Conservation (phyloP, 2,329 filamentous ascomycete species). For the Aureobasidium pullulans region DNA sequence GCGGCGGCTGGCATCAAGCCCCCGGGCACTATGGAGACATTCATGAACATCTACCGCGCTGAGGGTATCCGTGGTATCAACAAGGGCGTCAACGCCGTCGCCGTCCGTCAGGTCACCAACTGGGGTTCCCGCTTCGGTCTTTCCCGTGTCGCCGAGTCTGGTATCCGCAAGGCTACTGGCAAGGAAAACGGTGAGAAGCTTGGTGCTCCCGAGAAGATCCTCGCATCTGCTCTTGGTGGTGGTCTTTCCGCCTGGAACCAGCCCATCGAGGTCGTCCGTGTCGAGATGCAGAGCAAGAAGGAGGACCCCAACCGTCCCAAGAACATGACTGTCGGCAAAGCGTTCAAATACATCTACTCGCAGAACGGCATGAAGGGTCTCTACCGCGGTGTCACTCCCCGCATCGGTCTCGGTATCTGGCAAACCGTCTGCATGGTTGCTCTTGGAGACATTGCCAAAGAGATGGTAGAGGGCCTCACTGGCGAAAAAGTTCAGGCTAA, state of each 20-base stretch:
- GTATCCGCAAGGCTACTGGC: slow-evolving; percentile 69
- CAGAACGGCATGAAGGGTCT: slow-evolving; percentile 84
- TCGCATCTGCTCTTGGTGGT: slow-evolving; percentile 80
- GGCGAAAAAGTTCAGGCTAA: too few species aligned
- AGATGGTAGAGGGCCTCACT: too few species aligned
- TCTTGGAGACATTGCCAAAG: slow-evolving; percentile 75
- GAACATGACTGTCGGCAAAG: slow-evolving; percentile 94
- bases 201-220: slow-evolving; percentile 74
- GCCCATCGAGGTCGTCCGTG: slow-evolving; percentile 98
- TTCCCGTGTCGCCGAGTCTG: slow-evolving; percentile 80
- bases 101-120: slow-evolving; percentile 98
- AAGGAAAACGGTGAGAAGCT: slow-evolving; percentile 79
- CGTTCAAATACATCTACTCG: slow-evolving; percentile 76
- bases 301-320: slow-evolving; percentile 95
- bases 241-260: slow-evolving; percentile 98
- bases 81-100: slow-evolving; percentile 96
- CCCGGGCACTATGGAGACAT: slow-evolving; percentile 86
- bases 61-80: slow-evolving; percentile 96
- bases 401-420: slow-evolving; percentile 94
- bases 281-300: slow-evolving; percentile 99
- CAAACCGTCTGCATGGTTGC: slow-evolving; percentile 99
- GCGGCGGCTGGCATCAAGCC: slow-evolving; percentile 75
- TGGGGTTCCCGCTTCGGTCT: slow-evolving; percentile 97
- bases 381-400: slow-evolving; percentile 90
- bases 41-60: slow-evolving; percentile 92